phyloP scores from a whole-genome alignment of 768 basidiomycete genomes.

The Tulasnella sp. region DNA sequence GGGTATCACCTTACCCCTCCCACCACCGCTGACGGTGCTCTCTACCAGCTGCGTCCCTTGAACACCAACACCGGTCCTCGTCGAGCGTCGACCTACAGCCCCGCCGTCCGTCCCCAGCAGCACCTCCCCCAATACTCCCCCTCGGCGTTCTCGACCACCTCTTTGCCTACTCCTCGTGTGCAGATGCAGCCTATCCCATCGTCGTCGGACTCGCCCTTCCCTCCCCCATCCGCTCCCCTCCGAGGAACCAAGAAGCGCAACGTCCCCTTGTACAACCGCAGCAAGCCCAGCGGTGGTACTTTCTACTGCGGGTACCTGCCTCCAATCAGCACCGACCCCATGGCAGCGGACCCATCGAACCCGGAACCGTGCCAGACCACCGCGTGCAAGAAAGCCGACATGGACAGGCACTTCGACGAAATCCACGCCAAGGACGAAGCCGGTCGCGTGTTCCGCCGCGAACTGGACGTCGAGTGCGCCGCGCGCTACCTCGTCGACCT shows the following conservation, averaged over 20 bases:
- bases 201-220: not conserved
- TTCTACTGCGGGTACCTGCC: constrained; percentile 22
- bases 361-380: constrained; percentile 25
- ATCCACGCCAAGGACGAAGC: constrained; percentile 28
- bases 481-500: constrained; percentile 23
- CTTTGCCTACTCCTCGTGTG: not conserved
- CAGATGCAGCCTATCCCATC: not conserved
- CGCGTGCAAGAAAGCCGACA: constrained; percentile 23
- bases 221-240: not conserved
- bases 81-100: not conserved
- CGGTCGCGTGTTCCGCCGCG: constrained; percentile 17
- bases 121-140: not conserved
- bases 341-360: not conserved
- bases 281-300: constrained; percentile 4
- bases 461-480: constrained; percentile 19
- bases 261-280: constrained; percentile 26
- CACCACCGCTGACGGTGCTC: not conserved
- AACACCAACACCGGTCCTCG: not conserved
- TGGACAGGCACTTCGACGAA: constrained; percentile 20
- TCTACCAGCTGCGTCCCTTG: not conserved
- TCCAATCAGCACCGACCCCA: constrained; percentile 13
- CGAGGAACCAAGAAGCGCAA: constrained; percentile 10
- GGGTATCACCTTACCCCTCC: not conserved
- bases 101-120: not conserved
- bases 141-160: not conserved